phyloP scores from a whole-genome alignment of 2,329 filamentous ascomycete species.

The Aaosphaeria pasadenensis region DNA sequence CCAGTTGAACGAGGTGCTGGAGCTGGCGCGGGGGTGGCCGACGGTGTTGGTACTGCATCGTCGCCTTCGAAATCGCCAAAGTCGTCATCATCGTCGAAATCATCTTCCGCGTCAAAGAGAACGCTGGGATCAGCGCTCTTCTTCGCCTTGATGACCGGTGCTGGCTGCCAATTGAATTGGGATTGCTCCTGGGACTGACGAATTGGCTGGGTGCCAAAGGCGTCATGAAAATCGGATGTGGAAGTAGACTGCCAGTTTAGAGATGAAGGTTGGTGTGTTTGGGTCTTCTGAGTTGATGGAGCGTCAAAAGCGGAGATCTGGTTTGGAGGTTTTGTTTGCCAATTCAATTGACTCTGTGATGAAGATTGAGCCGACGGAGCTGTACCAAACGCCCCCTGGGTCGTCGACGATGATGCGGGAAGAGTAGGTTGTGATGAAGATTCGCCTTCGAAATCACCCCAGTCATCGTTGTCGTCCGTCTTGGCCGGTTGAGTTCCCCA shows the following conservation, averaged over 20 bases:
- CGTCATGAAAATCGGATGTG: conserved; percentile 4
- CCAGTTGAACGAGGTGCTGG: conserved; percentile 7
- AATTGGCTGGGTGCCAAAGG: no score
- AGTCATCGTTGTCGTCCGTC: conserved; percentile 34
- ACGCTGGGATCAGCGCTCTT: conserved; percentile 35
- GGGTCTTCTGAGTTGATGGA: no score
- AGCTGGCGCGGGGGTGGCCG: not conserved
- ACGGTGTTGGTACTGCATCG: not conserved
- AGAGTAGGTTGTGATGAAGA: conserved; percentile 12
- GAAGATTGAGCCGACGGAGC: no score
- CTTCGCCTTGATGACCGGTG: conserved; percentile 27
- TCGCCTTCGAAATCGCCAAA: conserved; percentile 32
- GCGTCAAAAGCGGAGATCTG: no score
- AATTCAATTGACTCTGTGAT: no score
- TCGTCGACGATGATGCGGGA: not conserved
- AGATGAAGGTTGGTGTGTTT: conserved; percentile 10
- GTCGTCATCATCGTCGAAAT: conserved; percentile 34
- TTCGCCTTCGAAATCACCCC: conserved; percentile 40
- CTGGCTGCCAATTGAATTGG: conserved; percentile 19
- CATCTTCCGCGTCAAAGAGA: conserved; percentile 40
- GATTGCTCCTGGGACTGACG: not conserved
- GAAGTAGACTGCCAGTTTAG: conserved; percentile 5
- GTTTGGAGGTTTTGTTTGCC: no score
- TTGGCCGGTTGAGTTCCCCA: conserved; percentile 1
- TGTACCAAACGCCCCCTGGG: no score